Base-by-base conservation (phyloP, 2,329 filamentous ascomycete species). In the Rhytidhysteron rufulum region DNA sequence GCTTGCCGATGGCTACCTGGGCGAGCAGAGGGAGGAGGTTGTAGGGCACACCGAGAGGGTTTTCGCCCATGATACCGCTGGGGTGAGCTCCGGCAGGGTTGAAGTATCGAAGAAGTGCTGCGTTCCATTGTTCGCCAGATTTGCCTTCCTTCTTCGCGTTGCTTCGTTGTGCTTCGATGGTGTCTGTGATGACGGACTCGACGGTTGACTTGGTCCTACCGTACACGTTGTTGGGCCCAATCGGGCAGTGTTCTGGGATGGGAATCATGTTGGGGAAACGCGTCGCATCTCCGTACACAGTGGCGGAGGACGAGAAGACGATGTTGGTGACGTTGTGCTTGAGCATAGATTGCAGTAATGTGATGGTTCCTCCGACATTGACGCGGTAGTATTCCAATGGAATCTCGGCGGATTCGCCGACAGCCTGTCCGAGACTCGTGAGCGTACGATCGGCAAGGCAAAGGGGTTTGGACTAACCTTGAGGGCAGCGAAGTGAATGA, bases 181-280 rank as follows among this genome's bases (percentile, higher is more conserved):
- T 82, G 69, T 98, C 93, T 53, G 84, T 89, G 66, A 98, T 96
- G 68, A 95, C 83, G 52, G 76, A 79, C 75, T 98, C 93, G 48
- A 95, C 89, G 53, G 84, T 86, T 59, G 87, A 84, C 76, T 98
- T 98, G 50, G 93, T 98, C 70, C 88, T 88, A 49, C 93, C 94
- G 70, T 98, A 98, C 19, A 91, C 89, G 77, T 97, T 98, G 53
- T 93, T 98, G 11, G 93, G 88, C 37, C 89, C 91, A 48, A 95
- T 88, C 45, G 94, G 93, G 78, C 93, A 98, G 69, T 87, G 77
- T 73, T 98, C 93, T 37, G 93, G 93, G 61, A 98, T 98, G 50
- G 93, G 93, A 52, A 98, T 98, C 93, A 98, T 98, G 77, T 94
- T 85, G 54, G 86, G 83, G 72, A 96, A 88, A 63, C 89, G 86